Percentiles rank a stretch among this genome's conserved stretches.
Conservation (phyloP, 768 basidiomycete genomes). For the Kwoniella newhampshirensis region DNA sequence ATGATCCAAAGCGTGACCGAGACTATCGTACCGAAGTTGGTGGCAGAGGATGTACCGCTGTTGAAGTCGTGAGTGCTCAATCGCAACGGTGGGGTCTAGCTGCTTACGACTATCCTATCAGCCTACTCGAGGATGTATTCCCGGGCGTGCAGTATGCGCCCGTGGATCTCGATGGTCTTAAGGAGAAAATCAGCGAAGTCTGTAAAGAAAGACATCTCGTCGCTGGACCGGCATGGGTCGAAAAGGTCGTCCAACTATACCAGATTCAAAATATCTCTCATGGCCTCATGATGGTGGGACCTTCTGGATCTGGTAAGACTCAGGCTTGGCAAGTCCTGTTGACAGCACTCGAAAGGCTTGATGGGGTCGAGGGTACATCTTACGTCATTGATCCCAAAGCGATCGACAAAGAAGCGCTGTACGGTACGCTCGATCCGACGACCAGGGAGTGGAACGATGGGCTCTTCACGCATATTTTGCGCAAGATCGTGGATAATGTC, state of each 20-base stretch:
- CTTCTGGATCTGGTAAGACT: conserved; percentile 94
- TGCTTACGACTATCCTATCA: conserved; percentile 50
- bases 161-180: conserved; percentile 79
- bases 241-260: conserved; percentile 94
- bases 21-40: conserved; percentile 96
- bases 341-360: conserved; percentile 81
- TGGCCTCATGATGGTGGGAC: conserved; percentile 99
- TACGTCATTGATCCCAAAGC: conserved; percentile 99
- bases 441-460: conserved; percentile 99
- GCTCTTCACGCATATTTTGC: conserved; percentile 92
- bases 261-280: conserved; percentile 99
- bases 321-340: conserved; percentile 95
- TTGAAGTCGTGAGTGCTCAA: conserved; percentile 71
- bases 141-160: conserved; percentile 90
- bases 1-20: conserved; percentile 97
- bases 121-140: conserved; percentile 93
- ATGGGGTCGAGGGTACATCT: conserved; percentile 85
- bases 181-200: conserved; percentile 80
- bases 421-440: conserved; percentile 93
- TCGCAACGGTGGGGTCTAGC: not conserved
- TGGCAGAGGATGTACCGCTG: conserved; percentile 93
- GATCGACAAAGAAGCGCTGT: conserved; percentile 96
- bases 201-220: conserved; percentile 84
- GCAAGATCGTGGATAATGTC: conserved; percentile 97
- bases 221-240: conserved; percentile 82